Conservation (phyloP, 495 filamentous ascomycete species). For the Letharia lupina region DNA sequence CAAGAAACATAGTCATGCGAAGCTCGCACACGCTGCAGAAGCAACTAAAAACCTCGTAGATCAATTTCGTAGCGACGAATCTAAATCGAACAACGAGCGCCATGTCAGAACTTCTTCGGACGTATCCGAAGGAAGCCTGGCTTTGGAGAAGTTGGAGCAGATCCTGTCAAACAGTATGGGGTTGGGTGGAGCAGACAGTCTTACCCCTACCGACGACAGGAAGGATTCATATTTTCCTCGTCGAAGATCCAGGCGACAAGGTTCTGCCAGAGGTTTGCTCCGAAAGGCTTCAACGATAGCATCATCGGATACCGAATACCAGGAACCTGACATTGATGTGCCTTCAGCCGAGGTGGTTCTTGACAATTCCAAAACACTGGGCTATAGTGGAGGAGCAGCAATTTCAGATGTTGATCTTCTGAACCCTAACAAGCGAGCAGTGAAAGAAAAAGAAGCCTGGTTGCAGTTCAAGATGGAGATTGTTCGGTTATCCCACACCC, state of each 20-base stretch:
- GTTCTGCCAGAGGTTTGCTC: slow-evolving; percentile 35
- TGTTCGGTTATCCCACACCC: slow-evolving; percentile 76
- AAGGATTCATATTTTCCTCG: slow-evolving; percentile 34
- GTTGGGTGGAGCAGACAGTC: slow-evolving; percentile 20
- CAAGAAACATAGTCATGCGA: slow-evolving; percentile 26
- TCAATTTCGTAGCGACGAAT: slow-evolving; percentile 26
- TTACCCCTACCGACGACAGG: slow-evolving; percentile 24
- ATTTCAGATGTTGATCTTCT: slow-evolving; percentile 34
- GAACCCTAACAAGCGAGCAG: slow-evolving; percentile 34
- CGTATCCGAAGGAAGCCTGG: slow-evolving; percentile 50
- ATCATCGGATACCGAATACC: slow-evolving; percentile 76
- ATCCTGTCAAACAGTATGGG: slow-evolving; percentile 53
- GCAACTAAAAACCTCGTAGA: slow-evolving; percentile 28
- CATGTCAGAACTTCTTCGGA: slow-evolving; percentile 33
- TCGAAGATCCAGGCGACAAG: slow-evolving; percentile 35
- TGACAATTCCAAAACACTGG: slow-evolving; percentile 81
- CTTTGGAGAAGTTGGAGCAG: slow-evolving; percentile 59
- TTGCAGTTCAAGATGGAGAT: slow-evolving; percentile 80
- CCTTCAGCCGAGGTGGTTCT: slow-evolving; percentile 70
- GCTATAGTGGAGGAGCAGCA: slow-evolving; percentile 56
- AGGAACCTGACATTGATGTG: slow-evolving; percentile 60
- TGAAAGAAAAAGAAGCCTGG: slow-evolving; percentile 69
- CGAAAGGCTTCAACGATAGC: slow-evolving; percentile 26
- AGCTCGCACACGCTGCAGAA: slow-evolving; percentile 24
- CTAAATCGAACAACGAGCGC: slow-evolving; percentile 20